A percentile compares a stretch with the other conserved stretches of the same genome.
phyloP scores from a whole-genome alignment of 2,329 filamentous ascomycete species.

The Aspergillus jensenii region DNA sequence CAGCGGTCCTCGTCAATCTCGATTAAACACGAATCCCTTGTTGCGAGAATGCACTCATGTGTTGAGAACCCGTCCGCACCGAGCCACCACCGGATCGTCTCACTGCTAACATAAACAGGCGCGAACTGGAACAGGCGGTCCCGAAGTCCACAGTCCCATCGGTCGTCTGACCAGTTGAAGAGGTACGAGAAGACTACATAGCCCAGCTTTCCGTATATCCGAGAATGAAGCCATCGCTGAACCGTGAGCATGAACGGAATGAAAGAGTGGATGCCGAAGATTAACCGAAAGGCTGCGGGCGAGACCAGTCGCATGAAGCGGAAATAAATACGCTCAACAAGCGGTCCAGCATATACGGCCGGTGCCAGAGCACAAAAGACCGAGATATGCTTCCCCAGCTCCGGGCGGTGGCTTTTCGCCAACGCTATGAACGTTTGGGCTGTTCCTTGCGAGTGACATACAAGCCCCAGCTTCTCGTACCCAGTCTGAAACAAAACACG shows the following conservation, averaged over 20 bases:
- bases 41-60: constrained; percentile 84
- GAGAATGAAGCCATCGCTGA: constrained; percentile 65
- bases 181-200: constrained; percentile 88
- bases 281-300: constrained; percentile 70
- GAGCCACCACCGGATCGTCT: constrained; percentile 95
- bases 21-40: constrained; percentile 68
- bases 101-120: constrained; percentile 84
- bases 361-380: constrained; percentile 91
- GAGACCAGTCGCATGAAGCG: constrained; percentile 85
- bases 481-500: constrained; percentile 79
- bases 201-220: constrained; percentile 75
- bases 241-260: constrained; percentile 92
- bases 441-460: constrained; percentile 89
- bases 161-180: constrained; percentile 80
- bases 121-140: constrained; percentile 89
- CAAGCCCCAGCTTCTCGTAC: constrained; percentile 77
- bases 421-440: constrained; percentile 84
- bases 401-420: constrained; percentile 84
- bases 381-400: constrained; percentile 76
- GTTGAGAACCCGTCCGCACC: constrained; percentile 80
- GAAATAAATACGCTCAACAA: constrained; percentile 86
- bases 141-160: constrained; percentile 79
- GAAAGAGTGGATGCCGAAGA: constrained; percentile 91
- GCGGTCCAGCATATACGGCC: constrained; percentile 81
- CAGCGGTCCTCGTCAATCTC: constrained; percentile 46